phyloP scores from a whole-genome alignment of 495 filamentous ascomycete genomes.

The Corynascus novoguineensis region DNA sequence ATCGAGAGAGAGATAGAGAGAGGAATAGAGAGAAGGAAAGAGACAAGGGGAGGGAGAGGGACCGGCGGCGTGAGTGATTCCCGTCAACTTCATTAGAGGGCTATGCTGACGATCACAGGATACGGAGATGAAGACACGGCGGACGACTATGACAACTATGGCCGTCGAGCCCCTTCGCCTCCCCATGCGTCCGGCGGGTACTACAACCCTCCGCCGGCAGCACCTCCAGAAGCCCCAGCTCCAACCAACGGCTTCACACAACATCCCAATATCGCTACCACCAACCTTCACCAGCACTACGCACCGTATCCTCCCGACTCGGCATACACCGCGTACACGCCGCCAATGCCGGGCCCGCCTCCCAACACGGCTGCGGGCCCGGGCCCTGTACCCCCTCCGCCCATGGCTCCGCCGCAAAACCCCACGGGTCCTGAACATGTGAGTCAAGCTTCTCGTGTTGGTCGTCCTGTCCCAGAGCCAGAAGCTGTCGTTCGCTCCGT shows the following conservation, averaged over 20 bases:
- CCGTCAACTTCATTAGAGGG: slow-evolving; percentile 7
- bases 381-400: slow-evolving; percentile 11
- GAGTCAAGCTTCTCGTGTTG: slow-evolving; percentile 35
- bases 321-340: slow-evolving; percentile 18
- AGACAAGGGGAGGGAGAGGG: slow-evolving; percentile 36
- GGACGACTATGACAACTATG: slow-evolving; percentile 33
- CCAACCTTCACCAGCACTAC: slow-evolving; percentile 30
- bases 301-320: slow-evolving; percentile 30
- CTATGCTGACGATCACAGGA: slow-evolving; percentile 24
- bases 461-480: slow-evolving; percentile 24
- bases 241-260: slow-evolving; percentile 34
- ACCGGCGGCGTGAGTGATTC: slow-evolving; percentile 32
- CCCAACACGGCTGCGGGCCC: slow-evolving; percentile 18
- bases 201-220: slow-evolving; percentile 38
- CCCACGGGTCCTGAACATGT: slow-evolving; percentile 33
- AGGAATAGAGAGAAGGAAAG: slow-evolving; percentile 21
- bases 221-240: slow-evolving; percentile 9
- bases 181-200: slow-evolving; percentile 50
- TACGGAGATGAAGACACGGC: slow-evolving; percentile 38
- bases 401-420: slow-evolving; percentile 12
- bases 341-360: slow-evolving; percentile 28
- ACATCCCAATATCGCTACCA: slow-evolving; percentile 34
- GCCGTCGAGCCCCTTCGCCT: slow-evolving; percentile 41
- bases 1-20: slow-evolving; percentile 15
- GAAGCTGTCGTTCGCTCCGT: slow-evolving; percentile 18